Base-by-base conservation (phyloP, 768 basidiomycete species). In the Hericium coralloides region DNA sequence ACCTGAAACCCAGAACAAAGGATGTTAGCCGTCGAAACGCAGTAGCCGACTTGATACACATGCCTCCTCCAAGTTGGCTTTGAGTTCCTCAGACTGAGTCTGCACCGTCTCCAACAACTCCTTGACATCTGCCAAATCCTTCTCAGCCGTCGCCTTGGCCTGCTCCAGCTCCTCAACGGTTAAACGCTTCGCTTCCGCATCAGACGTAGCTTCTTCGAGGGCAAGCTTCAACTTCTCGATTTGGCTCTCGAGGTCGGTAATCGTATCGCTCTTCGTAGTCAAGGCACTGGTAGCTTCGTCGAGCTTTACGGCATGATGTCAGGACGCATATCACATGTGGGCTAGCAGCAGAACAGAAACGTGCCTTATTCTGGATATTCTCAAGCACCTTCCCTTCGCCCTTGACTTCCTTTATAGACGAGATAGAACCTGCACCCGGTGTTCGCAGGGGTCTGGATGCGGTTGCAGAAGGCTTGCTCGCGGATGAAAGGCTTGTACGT, bases 381-480 rank as follows among this genome's bases (percentile, higher is more conserved):
- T 77, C 76, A 20, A 82, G 60, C 12, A 69, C 77, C 64, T 80
- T 81, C n/a, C 70, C 73, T 60, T 83, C 83, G 59, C 83, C 84
- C 59, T 78, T 81, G 17, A 85, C 73, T 63, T 89, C 89, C 58
- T 76, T 79, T 58, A 90, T 83, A 9, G 89, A 89, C n/a, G 85
- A 78, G 50, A 90, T 82, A 14, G 89, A 90, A 23, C 76, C 72
- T 39, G 80, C 64, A 26, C 79, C 69, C 17, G 80, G 76, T 55
- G 78, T 68, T 43, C 80, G 59, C 55, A 43, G 18, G 12, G 73
- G 63, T 26, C 73, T 64, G 53, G 70, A 61, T 47, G 71, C 63
- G 15, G 74, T 59, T 25, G 74, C 65, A 31, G 74, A 73, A 2
- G 74, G 48, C 49, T 73, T 62, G 26, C 70, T 66, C 25, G 79